These are phyloP conservation scores for Adiantum capillusveneris DNA, from an alignment of 75 land plant genomes.

Conservation along the genomic window DNA sequence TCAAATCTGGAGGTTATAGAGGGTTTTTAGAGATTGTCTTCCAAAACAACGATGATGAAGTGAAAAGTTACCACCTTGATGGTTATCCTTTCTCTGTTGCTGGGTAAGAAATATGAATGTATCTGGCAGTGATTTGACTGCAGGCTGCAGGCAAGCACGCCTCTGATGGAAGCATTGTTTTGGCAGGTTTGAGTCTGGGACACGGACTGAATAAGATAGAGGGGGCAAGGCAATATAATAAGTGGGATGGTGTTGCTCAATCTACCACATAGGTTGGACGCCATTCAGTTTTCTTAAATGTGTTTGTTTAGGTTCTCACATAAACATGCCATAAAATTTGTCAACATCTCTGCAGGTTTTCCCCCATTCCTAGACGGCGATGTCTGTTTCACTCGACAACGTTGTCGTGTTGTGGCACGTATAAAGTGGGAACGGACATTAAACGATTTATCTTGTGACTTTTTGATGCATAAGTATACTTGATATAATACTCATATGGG, in stretches of 20 bases:
- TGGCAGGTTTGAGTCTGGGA: slow-evolving; percentile 70
- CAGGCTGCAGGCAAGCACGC: no score
- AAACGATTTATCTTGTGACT: no score
- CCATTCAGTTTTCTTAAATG: no score
- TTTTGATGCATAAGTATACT: no score
- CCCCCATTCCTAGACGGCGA: slow-evolving; percentile 37
- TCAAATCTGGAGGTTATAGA: slow-evolving; percentile 65
- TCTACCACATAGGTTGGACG: slow-evolving; percentile 61
- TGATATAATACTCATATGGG: no score
- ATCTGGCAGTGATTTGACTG: neutral
- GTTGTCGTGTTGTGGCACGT: slow-evolving; percentile 36
- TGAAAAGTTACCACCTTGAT: slow-evolving; percentile 76
- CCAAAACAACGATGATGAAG: slow-evolving; percentile 66
- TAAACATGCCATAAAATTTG: no score
- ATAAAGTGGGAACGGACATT: no score
- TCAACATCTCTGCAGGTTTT: slow-evolving; percentile 36
- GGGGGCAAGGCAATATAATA: slow-evolving; percentile 76
- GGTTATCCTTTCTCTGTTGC: slow-evolving; percentile 92
- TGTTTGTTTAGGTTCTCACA: no score
- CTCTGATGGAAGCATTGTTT: no score
- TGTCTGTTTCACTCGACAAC: slow-evolving; percentile 32
- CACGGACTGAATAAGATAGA: slow-evolving; percentile 69
- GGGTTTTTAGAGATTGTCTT: slow-evolving; percentile 83
- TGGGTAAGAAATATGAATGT: slow-evolving; percentile 7
- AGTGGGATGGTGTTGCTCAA: slow-evolving; percentile 86